Conservation (phyloP, 2,329 filamentous ascomycete species). For the Xylariaceae sp. region DNA sequence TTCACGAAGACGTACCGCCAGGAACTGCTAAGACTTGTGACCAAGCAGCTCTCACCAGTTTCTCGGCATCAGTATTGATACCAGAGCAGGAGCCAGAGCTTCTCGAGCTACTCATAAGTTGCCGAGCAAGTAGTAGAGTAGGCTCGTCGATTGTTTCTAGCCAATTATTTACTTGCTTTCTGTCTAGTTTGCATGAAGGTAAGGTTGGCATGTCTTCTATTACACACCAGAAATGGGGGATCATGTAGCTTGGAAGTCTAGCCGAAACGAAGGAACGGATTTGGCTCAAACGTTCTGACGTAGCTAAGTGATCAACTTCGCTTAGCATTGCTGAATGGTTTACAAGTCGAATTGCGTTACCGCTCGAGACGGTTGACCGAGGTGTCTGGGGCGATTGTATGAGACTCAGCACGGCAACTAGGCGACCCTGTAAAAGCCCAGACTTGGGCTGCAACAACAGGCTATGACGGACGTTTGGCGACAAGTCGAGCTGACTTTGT, state of each 20-base stretch:
- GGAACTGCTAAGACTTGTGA: constrained; percentile 12
- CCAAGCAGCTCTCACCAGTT: constrained; percentile 13
- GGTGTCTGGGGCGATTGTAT: neutral
- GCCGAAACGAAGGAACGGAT: constrained; percentile 12
- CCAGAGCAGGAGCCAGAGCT: neutral
- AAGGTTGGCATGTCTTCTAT: constrained; percentile 9
- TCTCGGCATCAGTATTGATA: constrained; percentile 6
- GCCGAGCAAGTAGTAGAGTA: neutral
- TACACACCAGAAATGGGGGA: constrained; percentile 6
- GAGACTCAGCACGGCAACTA: constrained; percentile 12
- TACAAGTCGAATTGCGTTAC: no score
- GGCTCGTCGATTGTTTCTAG: constrained; percentile 9
- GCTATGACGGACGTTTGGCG: constrained; percentile 6
- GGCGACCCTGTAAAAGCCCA: neutral
- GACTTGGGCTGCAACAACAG: constrained; percentile 12
- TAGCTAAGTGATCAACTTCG: neutral
- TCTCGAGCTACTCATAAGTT: constrained; percentile 3
- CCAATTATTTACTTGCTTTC: constrained; percentile 10
- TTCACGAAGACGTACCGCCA: constrained; percentile 1
- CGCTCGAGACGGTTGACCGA: no score
- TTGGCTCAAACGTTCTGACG: neutral
- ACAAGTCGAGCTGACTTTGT: constrained; percentile 10
- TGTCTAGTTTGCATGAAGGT: constrained; percentile 10
- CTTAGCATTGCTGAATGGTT: no score
- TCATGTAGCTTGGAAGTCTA: constrained; percentile 13